Evolutionary conservation across 371 early-diverging fungal genomes (phyloP).

Genomic region (Actinomortierella wolfii): DNA sequence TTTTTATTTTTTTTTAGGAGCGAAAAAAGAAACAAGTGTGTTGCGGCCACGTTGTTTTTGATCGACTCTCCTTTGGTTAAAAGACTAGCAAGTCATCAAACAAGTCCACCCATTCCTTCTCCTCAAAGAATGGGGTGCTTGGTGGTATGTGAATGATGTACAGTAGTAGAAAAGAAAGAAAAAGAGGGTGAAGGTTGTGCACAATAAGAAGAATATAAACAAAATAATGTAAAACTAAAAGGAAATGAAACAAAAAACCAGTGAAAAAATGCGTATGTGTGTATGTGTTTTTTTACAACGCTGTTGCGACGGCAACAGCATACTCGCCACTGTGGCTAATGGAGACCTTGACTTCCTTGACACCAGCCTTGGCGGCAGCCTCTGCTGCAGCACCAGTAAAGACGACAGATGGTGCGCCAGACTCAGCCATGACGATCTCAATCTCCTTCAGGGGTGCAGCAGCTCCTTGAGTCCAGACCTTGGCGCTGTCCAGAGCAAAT

Average conservation of each 20-base stretch:
- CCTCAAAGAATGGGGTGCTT: slow-evolving; percentile 1
- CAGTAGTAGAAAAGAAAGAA: not conserved
- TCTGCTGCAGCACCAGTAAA: slow-evolving; percentile 84
- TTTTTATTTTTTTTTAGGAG: slow-evolving; percentile 7
- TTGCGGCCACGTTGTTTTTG: not conserved
- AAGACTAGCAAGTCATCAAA: not conserved
- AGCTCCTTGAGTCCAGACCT: slow-evolving; percentile 80
- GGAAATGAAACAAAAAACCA: no score
- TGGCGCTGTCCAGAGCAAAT: slow-evolving; percentile 51
- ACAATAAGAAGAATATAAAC: not conserved
- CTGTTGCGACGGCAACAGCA: slow-evolving; percentile 85
- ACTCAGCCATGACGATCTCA: slow-evolving; percentile 76
- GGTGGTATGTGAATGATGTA: not conserved
- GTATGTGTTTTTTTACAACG: slow-evolving; percentile 34
- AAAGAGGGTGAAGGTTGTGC: not conserved
- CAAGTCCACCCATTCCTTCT: no score
- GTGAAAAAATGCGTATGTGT: no score
- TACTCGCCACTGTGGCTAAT: slow-evolving; percentile 94
- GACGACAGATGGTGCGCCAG: slow-evolving; percentile 89
- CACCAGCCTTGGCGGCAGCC: slow-evolving; percentile 73
- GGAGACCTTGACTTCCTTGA: slow-evolving; percentile 82
- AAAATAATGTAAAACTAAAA: no score
- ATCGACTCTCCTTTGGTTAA: no score
- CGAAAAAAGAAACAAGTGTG: slow-evolving; percentile 3
- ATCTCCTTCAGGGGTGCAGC: slow-evolving; percentile 91